A percentile compares a stretch with the other conserved stretches of the same genome.
These are phyloP conservation scores for Xylariales sp. DNA, from an alignment of 2,329 filamentous ascomycete species.

Conservation along the genomic window DNA sequence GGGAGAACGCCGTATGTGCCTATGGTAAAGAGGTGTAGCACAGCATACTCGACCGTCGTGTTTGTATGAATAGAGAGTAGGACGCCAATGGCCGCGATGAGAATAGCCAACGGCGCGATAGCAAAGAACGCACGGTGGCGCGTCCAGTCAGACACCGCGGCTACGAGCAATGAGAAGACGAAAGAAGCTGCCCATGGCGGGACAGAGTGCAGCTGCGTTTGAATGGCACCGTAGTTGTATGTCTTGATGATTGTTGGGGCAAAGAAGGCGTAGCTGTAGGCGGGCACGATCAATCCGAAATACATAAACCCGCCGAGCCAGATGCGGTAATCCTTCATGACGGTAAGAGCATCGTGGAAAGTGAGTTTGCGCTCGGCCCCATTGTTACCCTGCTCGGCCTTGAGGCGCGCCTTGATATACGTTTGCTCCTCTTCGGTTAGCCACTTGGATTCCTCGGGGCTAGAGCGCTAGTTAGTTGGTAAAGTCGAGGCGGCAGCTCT, in stretches of 20 bases:
- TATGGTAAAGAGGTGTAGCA: conserved; percentile 83
- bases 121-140: conserved; percentile 81
- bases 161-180: conserved; percentile 79
- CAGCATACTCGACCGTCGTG: conserved; percentile 75
- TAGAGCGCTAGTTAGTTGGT: conserved; percentile 23
- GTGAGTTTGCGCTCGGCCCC: conserved; percentile 72
- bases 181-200: conserved; percentile 77
- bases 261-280: conserved; percentile 83
- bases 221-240: conserved; percentile 70
- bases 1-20: conserved; percentile 91
- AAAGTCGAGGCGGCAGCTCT: too few relatives aligned
- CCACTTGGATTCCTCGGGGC: conserved; percentile 79
- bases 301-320: conserved; percentile 84
- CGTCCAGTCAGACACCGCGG: conserved; percentile 75
- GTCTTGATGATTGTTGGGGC: conserved; percentile 76
- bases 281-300: conserved; percentile 80
- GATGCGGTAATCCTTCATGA: conserved; percentile 80
- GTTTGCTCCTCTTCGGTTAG: conserved; percentile 74
- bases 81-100: conserved; percentile 80
- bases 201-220: conserved; percentile 69
- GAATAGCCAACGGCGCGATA: conserved; percentile 73
- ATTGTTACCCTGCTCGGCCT: conserved; percentile 74
- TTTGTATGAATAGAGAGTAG: conserved; percentile 78
- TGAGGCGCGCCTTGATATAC: conserved; percentile 74
- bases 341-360: conserved; percentile 66